Evolutionary conservation across 2,329 filamentous ascomycete species (phyloP), one percentile per base, ranked within the genome.

Genomic region (Fusarium equiseti): DNA sequence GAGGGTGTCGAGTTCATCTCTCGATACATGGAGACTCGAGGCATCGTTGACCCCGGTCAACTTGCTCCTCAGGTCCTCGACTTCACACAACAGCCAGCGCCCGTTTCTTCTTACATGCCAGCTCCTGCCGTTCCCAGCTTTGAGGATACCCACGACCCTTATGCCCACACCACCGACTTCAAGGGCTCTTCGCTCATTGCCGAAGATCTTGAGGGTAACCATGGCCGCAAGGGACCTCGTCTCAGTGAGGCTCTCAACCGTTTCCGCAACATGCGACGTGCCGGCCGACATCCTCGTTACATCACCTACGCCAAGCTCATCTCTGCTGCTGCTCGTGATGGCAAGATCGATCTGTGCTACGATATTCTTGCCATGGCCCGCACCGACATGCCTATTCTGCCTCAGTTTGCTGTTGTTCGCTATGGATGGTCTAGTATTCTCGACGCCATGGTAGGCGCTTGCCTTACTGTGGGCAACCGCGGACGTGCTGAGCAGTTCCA

Each of bases 301-400:
- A 96, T 97, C 80, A 97, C 95, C 2, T 98, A 98, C 76, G 94
- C 95, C 52, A 98, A 98, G 86, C 86, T 99, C 72, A 97, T 99
- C 76, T 91, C 92, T 50, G 92, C 93, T 63, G 95, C 95, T 70
- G 93, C 95, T 57, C 94, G 95, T 77, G 91, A 94, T 70, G 89
- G 92, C 76, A 94, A 95, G 77, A 88, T 93, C 81, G 91, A 92
- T 55, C 82, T 97, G 50, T 94, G 93, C 76, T 89, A 94, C 71
- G 94, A 98, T 68, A 92, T 99, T 54, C 86, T 98, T 32, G 90
- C 88, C 73, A 97, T 97, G 89, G 96, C 96, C 15, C 92, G 94
- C 74, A 88, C 90, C 61, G 96, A 99, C 79, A 90, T 98, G 64
- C 96, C 96, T 50, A 88, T 95, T 35, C 86, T 95, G 67, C 87